phyloP scores from a whole-genome alignment of 2,329 filamentous ascomycete species.

The Ascochyta lentis region DNA sequence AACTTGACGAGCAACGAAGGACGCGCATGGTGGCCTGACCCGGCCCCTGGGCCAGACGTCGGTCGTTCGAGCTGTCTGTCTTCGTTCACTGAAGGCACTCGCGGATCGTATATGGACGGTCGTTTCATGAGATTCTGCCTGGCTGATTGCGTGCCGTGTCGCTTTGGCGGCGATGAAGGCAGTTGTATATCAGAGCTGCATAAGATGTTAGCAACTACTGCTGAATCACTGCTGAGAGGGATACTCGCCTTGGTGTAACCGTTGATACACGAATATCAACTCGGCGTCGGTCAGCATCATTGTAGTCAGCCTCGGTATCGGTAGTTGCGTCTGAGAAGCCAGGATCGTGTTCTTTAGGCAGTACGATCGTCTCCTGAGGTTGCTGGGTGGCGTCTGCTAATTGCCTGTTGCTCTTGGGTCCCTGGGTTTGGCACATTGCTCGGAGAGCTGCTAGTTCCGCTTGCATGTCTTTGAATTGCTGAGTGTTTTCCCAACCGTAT shows the following conservation, averaged over 20 bases:
- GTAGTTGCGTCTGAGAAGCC: conserved; percentile 13
- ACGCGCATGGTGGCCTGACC: neutral
- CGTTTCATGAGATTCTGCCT: conserved; percentile 28
- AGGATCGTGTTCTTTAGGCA: neutral
- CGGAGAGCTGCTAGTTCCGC: conserved; percentile 7
- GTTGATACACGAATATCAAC: neutral
- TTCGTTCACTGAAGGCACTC: conserved; percentile 9
- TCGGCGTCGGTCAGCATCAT: neutral
- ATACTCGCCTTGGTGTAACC: neutral
- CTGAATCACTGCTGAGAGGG: neutral
- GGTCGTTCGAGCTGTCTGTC: neutral
- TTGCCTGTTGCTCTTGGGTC: neutral
- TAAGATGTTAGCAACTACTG: conserved; percentile 1
- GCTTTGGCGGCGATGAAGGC: conserved; percentile 9
- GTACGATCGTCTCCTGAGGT: conserved; percentile 1
- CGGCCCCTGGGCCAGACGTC: neutral
- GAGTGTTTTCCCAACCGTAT: conserved; percentile 10
- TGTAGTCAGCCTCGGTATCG: conserved; percentile 1
- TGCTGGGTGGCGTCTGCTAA: conserved; percentile 5
- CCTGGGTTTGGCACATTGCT: conserved; percentile 12
- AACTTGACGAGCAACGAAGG: neutral
- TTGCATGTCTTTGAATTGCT: conserved; percentile 14
- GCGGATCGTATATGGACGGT: conserved; percentile 27
- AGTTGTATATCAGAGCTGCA: conserved; percentile 3
- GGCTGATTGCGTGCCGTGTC: conserved; percentile 19